phyloP scores from a whole-genome alignment of 805 yeast species.

The Saccharomycopsis malanga region DNA sequence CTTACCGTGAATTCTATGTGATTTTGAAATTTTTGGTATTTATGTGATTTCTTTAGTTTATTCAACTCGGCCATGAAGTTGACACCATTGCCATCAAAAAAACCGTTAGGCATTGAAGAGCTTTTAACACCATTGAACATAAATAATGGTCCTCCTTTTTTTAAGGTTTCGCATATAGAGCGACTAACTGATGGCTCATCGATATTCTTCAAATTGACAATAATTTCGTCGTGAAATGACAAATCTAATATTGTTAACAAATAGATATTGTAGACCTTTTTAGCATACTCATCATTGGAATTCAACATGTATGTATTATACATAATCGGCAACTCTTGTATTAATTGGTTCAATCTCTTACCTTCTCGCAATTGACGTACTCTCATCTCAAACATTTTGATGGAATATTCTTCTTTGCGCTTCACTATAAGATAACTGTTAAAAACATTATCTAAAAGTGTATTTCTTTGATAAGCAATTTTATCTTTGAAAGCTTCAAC shows the following conservation, averaged over 20 bases:
- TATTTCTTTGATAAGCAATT: conserved; percentile 22
- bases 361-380: conserved; percentile 23
- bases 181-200: neutral
- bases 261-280: conserved; percentile 3
- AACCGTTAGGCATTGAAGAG: neutral
- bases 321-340: conserved; percentile 14
- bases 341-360: conserved; percentile 17
- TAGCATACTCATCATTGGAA: neutral
- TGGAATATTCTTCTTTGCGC: conserved; percentile 22
- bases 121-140: conserved; percentile 1
- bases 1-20: too few relatives aligned
- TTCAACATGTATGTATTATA: conserved; percentile 6
- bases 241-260: conserved; percentile 8
- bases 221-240: conserved; percentile 3
- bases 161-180: neutral
- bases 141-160: conserved; percentile 5
- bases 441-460: conserved; percentile 27
- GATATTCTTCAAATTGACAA: neutral
- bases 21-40: too few relatives aligned
- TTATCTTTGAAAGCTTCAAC: conserved; percentile 5
- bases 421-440: conserved; percentile 25
- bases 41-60: too few relatives aligned
- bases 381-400: conserved; percentile 19
- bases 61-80: neutral
- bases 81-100: neutral